phyloP scores from a whole-genome alignment of 1,139 yeast genomes.

The Suhomyces chickasaworum region DNA sequence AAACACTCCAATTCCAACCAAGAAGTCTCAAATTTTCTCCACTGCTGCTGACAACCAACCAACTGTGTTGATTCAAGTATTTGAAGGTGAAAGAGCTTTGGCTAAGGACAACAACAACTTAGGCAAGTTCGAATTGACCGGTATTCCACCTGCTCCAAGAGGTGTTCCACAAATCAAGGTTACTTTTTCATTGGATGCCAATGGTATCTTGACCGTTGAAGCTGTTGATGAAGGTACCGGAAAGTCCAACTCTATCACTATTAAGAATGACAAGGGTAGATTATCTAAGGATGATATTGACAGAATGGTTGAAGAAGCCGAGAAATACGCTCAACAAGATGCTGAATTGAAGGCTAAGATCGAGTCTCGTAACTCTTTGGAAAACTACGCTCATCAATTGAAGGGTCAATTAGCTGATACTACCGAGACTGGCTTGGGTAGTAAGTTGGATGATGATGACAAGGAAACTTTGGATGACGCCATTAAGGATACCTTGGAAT shows the following conservation, averaged over 20 bases:
- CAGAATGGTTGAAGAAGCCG: constrained; percentile 94
- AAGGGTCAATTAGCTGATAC: constrained; percentile 64
- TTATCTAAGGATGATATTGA: constrained; percentile 89
- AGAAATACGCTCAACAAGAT: constrained; percentile 86
- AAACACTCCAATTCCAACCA: constrained; percentile 52
- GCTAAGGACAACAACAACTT: constrained; percentile 49
- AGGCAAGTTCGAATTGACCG: constrained; percentile 51
- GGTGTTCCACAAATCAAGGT: constrained; percentile 54
- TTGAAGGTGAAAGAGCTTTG: constrained; percentile 52
- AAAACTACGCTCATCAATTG: constrained; percentile 49
- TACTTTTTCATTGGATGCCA: constrained; percentile 50
- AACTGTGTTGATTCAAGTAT: constrained; percentile 49
- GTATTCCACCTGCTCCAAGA: constrained; percentile 53
- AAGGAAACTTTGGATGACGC: constrained; percentile 90
- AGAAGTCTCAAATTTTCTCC: constrained; percentile 50
- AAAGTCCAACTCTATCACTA: constrained; percentile 89
- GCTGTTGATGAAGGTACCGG: constrained; percentile 52
- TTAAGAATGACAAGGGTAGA: constrained; percentile 97
- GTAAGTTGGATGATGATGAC: constrained; percentile 86
- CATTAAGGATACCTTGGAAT: constrained; percentile 81
- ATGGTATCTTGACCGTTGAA: constrained; percentile 51
- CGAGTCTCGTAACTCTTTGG: constrained; percentile 59
- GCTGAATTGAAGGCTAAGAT: constrained; percentile 77
- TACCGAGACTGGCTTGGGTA: constrained; percentile 63
- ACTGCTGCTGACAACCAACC: constrained; percentile 54